phyloP scores from a whole-genome alignment of 176 grass and related monocot species.

The Cenchrus americanus region DNA sequence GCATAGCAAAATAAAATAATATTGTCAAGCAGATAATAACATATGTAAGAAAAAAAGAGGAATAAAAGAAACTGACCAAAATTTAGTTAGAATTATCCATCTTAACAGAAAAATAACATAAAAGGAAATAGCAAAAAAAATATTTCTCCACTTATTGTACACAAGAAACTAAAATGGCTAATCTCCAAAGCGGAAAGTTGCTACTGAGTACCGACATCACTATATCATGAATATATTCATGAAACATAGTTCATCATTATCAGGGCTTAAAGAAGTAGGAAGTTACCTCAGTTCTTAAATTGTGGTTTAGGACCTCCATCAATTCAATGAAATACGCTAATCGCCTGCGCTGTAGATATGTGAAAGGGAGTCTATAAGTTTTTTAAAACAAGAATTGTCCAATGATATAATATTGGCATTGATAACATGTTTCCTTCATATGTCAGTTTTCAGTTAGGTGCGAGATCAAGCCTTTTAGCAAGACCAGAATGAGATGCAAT shows the following conservation, averaged over 20 bases:
- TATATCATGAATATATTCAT: slow-evolving; percentile 33
- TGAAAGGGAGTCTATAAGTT: slow-evolving; percentile 39
- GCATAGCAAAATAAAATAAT: slow-evolving; percentile 12
- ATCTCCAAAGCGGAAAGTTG: neutral
- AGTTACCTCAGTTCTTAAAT: slow-evolving; percentile 68
- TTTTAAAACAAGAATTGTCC: neutral
- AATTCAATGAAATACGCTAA: slow-evolving; percentile 87
- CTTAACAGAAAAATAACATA: neutral
- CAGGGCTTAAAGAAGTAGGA: slow-evolving; percentile 25
- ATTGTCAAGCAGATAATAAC: slow-evolving; percentile 23
- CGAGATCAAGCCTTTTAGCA: slow-evolving; percentile 31
- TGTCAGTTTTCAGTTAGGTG: neutral
- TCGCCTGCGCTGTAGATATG: slow-evolving; percentile 72
- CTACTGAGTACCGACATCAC: neutral
- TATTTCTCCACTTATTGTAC: neutral
- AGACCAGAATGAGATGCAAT: slow-evolving; percentile 36
- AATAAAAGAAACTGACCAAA: slow-evolving; percentile 11
- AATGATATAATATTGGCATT: slow-evolving; percentile 7
- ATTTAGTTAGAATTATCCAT: slow-evolving; percentile 23
- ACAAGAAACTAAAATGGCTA: slow-evolving; percentile 18
- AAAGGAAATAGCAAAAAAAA: slow-evolving; percentile 13
- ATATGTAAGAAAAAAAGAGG: neutral
- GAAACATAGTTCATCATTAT: slow-evolving; percentile 26
- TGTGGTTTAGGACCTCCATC: slow-evolving; percentile 90
- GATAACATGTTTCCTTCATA: slow-evolving; percentile 18